Percentiles rank a stretch among this genome's conserved stretches.
phyloP scores from a whole-genome alignment of 441 rosid genomes.

The Populus hybrid region DNA sequence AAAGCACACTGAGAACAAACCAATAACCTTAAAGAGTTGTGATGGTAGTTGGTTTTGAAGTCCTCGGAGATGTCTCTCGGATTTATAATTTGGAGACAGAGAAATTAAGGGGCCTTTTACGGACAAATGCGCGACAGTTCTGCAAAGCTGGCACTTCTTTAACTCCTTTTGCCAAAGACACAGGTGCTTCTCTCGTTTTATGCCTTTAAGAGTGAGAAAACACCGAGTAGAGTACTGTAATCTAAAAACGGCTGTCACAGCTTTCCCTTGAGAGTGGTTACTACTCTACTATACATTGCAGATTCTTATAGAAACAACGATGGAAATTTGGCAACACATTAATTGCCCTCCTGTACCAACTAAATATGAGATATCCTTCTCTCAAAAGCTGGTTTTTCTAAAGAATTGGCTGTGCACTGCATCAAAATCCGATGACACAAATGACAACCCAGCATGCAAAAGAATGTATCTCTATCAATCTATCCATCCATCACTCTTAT shows the following conservation, averaged over 20 bases:
- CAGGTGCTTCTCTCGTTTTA: constrained; percentile 17
- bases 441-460: background rate
- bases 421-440: background rate
- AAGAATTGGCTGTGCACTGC: constrained; percentile 3
- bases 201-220: constrained; percentile 12
- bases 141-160: constrained; percentile 17
- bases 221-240: constrained; percentile 4
- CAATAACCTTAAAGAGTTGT: constrained; percentile 1
- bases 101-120: background rate
- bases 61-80: background rate
- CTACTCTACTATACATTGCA: background rate
- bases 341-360: constrained; percentile 3
- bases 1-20: background rate
- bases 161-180: constrained; percentile 1
- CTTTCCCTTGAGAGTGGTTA: background rate
- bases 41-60: background rate
- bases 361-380: background rate
- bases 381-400: constrained; percentile 5
- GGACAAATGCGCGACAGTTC: constrained; percentile 29
- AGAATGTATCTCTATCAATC: background rate
- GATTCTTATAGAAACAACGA: constrained; percentile 10
- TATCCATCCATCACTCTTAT: background rate
- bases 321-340: constrained; percentile 9
- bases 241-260: constrained; percentile 22
- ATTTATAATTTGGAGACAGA: constrained; percentile 11